phyloP scores from a whole-genome alignment of 768 basidiomycete genomes.

The Panus rudis region DNA sequence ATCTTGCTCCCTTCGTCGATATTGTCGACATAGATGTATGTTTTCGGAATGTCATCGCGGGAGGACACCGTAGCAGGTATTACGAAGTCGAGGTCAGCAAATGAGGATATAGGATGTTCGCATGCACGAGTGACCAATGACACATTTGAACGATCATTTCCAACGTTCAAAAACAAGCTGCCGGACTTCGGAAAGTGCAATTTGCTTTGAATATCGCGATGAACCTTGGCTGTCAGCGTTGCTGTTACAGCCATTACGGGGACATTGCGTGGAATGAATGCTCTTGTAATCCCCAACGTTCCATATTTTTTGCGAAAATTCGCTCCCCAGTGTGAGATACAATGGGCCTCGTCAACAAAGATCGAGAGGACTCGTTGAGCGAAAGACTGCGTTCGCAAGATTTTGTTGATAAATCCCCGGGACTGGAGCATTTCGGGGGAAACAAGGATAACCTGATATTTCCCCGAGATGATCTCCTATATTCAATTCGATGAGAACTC shows the following conservation, averaged over 20 bases:
- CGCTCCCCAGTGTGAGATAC: conserved; percentile 26
- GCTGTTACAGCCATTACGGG: conserved; percentile 19
- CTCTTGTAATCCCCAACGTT: conserved; percentile 15
- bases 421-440: conserved; percentile 26
- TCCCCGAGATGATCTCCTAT: conserved; percentile 11
- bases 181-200: conserved; percentile 8
- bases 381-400: conserved; percentile 18
- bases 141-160: conserved; percentile 22
- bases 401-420: conserved; percentile 14
- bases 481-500: not conserved
- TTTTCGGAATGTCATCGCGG: conserved; percentile 16
- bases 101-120: conserved; percentile 17
- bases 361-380: conserved; percentile 15
- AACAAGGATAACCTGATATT: conserved; percentile 19
- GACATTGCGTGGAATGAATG: conserved; percentile 16
- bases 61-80: conserved; percentile 4
- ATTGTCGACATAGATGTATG: conserved; percentile 20
- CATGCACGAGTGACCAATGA: conserved; percentile 18
- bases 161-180: conserved; percentile 11
- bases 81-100: conserved; percentile 20
- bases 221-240: conserved; percentile 13
- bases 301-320: conserved; percentile 23
- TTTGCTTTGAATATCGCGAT: conserved; percentile 10
- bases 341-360: conserved; percentile 25
- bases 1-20: conserved; percentile 13